Evolutionary conservation across 176 grass and related monocot genomes (phyloP), one percentile per base, ranked within the genome.

Genomic region (Coix lacrymajobi): DNA sequence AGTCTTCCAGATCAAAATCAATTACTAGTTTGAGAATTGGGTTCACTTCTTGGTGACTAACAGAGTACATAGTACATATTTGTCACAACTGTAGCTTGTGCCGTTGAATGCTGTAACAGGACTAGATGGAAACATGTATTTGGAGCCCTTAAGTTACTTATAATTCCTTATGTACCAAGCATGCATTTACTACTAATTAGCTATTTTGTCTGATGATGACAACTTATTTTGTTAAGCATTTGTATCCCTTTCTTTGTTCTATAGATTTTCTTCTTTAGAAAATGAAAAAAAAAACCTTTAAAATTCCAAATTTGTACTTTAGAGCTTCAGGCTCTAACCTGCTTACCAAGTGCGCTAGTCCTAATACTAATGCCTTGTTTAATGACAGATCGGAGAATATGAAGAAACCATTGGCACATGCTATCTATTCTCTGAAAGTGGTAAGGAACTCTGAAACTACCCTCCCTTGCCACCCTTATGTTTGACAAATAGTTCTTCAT

Each of bases 381-480:
- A 60, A 34, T 83, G 68, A 85, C 84, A 96, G 91, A 73, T 94
- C 31, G 93, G 96, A 73, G 93, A 99, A 72, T 99, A 99, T 4
- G 89, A 96, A 89, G 93, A 99, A 72, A 96, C 93, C 13, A 38
- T 99, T 43, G 93, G 93, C 33, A 96, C 97, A 36, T 92, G 89
- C 15, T 99, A 94, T 70, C 19, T 99, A 49, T 99, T 94, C 71
- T 90, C 83, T 24, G 93, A 96, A 90, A 89, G 51, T 48, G 87
- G 87, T 96, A 83, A 89, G 49, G 62, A 10, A 51, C n/a, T 82
- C 32, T 61, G 19, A 34, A 13, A 38, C 3, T 15, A 20, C 71
- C 3, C 22, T 13, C 34, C 3, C 13, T 14, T 10, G 3, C 6
- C 0, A 13, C 49, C 49, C 3, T 86, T 88, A 29, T n/a, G 20